phyloP scores from a whole-genome alignment of 495 filamentous ascomycete species.

The Podospora sp. region DNA sequence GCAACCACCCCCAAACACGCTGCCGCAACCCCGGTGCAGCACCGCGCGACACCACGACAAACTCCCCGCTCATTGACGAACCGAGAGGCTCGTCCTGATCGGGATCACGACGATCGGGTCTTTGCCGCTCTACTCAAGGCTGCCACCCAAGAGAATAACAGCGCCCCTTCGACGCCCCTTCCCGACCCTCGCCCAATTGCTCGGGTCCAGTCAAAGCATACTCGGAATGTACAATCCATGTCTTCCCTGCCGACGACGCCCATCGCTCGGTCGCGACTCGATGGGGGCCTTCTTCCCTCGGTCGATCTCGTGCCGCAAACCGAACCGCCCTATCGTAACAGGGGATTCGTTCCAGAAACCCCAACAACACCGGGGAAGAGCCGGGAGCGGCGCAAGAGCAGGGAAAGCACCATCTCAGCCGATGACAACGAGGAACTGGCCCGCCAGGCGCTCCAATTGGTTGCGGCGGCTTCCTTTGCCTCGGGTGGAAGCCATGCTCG shows the following conservation, averaged over 20 bases:
- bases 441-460: conserved; percentile 56
- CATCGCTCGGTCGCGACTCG: conserved; percentile 47
- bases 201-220: conserved; percentile 58
- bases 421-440: conserved; percentile 70
- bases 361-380: conserved; percentile 22
- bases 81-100: conserved; percentile 41
- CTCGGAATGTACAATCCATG: conserved; percentile 70
- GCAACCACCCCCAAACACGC: conserved; percentile 56
- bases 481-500: conserved; percentile 40
- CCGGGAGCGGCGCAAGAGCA: conserved; percentile 57
- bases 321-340: conserved; percentile 48
- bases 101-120: conserved; percentile 48
- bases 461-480: conserved; percentile 49
- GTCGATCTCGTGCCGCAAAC: conserved; percentile 60
- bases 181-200: conserved; percentile 43
- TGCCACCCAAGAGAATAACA: conserved; percentile 71
- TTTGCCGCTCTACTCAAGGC: conserved; percentile 79
- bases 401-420: conserved; percentile 88
- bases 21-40: conserved; percentile 52
- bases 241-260: conserved; percentile 84
- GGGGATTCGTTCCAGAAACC: conserved; percentile 36
- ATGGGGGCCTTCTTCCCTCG: conserved; percentile 53
- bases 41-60: conserved; percentile 48
- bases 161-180: conserved; percentile 65
- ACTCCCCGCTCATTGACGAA: conserved; percentile 50